Evolutionary conservation across 2,329 filamentous ascomycete genomes (phyloP).

Genomic region (Clarireedia sp.): DNA sequence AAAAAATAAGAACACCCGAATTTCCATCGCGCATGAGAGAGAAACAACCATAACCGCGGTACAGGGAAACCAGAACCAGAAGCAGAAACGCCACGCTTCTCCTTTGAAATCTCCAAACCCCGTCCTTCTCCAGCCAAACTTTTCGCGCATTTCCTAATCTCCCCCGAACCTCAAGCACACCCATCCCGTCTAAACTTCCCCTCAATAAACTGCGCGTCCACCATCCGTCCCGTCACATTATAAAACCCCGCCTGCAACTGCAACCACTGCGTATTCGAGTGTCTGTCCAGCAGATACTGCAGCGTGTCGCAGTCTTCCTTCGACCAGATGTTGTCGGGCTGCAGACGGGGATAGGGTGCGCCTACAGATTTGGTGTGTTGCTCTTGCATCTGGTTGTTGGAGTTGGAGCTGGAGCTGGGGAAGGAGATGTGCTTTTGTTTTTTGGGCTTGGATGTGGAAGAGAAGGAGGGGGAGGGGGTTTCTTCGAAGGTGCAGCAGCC

Average conservation of each 20-base stretch:
- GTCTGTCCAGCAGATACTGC: slow-evolving; percentile 21
- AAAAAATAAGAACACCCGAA: no score
- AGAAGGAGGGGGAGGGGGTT: no score
- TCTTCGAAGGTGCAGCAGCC: no score
- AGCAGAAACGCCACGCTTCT: background rate
- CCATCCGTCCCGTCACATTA: slow-evolving; percentile 28
- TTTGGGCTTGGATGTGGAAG: no score
- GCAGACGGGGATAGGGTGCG: slow-evolving; percentile 5
- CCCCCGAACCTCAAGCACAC: background rate
- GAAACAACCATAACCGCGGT: no score
- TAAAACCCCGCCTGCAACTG: slow-evolving; percentile 27
- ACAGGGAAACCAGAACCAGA: no score
- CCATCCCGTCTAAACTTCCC: slow-evolving; percentile 25
- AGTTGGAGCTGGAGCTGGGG: background rate
- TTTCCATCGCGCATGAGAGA: no score
- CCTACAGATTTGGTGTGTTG: background rate
- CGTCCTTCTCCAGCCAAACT: background rate
- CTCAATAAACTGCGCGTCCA: slow-evolving; percentile 25
- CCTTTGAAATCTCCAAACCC: background rate
- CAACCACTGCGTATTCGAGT: slow-evolving; percentile 25
- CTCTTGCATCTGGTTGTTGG: background rate
- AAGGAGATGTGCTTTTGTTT: no score
- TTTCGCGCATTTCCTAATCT: background rate
- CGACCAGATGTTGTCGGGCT: slow-evolving; percentile 22
- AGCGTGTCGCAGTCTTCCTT: slow-evolving; percentile 25